A percentile compares a stretch with the other conserved stretches of the same genome.
Evolutionary conservation across 441 rosid species (phyloP).

Genomic region (Raphanus hybrid): DNA sequence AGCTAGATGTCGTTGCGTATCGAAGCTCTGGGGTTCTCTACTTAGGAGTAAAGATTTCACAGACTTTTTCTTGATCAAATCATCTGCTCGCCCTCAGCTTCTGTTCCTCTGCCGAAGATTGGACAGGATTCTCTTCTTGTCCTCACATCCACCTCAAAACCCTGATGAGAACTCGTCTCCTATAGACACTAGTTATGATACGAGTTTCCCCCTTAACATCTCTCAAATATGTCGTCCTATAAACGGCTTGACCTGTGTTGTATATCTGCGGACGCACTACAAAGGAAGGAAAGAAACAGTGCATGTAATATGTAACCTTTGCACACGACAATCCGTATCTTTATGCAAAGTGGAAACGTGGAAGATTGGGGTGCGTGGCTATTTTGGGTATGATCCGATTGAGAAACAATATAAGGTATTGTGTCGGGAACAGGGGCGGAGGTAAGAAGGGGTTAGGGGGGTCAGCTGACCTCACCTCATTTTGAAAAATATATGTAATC

Average conservation of each 20-base stretch:
- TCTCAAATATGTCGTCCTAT: background rate
- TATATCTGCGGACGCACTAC: background rate
- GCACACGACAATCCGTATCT: background rate
- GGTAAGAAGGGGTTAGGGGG: too few species aligned
- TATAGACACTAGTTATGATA: background rate
- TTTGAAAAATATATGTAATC: too few species aligned
- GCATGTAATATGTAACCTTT: background rate
- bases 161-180: background rate
- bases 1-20: background rate
- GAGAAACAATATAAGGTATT: background rate
- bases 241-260: background rate
- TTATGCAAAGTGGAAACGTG: background rate
- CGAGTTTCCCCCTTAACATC: background rate
- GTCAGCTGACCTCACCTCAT: too few species aligned
- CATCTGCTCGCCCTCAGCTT: background rate
- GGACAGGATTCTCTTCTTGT: background rate
- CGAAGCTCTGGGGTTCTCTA: background rate
- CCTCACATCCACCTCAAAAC: background rate
- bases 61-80: background rate
- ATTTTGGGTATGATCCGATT: background rate
- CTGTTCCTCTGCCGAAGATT: background rate
- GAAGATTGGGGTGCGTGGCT: background rate
- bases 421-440: too few species aligned
- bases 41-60: background rate
- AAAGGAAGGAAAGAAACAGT: background rate